A percentile compares a stretch with the other conserved stretches of the same genome.
Evolutionary conservation across 495 filamentous ascomycete genomes (phyloP).

Genomic region (Penicillium salamii): DNA sequence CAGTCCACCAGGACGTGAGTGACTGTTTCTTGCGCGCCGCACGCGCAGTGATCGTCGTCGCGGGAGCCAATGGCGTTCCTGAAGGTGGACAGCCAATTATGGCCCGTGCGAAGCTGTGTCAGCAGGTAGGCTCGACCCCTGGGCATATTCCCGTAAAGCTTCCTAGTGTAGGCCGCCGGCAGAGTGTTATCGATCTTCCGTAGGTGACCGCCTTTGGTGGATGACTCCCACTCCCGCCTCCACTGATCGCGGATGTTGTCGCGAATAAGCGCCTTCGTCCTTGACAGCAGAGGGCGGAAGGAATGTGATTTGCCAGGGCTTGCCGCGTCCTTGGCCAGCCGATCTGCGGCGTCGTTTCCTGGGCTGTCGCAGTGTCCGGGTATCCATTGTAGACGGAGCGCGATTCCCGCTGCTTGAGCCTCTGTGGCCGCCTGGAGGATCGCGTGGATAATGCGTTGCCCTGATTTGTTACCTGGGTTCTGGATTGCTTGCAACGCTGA

Average conservation of each 20-base stretch:
- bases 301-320: conserved; percentile 13
- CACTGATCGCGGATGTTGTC: neutral
- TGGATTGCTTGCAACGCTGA: conserved; percentile 18
- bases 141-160: neutral
- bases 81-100: neutral
- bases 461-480: conserved; percentile 16
- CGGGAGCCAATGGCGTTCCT: neutral
- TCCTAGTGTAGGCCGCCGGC: neutral
- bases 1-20: conserved; percentile 2
- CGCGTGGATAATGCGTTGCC: conserved; percentile 18
- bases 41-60: neutral
- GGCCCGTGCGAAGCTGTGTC: conserved; percentile 1
- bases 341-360: conserved; percentile 14
- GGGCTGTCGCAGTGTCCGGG: conserved; percentile 11
- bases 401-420: conserved; percentile 3
- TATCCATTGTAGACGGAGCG: conserved; percentile 19
- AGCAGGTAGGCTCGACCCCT: neutral
- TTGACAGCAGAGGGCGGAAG: conserved; percentile 14
- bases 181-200: conserved; percentile 1
- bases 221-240: neutral
- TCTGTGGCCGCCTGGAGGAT: conserved; percentile 16
- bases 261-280: conserved; percentile 8
- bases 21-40: conserved; percentile 1
- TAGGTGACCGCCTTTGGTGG: neutral
- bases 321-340: conserved; percentile 8